These are phyloP conservation scores for Tuber magnatum DNA, from an alignment of 495 filamentous ascomycete genomes.

Conservation along the genomic window DNA sequence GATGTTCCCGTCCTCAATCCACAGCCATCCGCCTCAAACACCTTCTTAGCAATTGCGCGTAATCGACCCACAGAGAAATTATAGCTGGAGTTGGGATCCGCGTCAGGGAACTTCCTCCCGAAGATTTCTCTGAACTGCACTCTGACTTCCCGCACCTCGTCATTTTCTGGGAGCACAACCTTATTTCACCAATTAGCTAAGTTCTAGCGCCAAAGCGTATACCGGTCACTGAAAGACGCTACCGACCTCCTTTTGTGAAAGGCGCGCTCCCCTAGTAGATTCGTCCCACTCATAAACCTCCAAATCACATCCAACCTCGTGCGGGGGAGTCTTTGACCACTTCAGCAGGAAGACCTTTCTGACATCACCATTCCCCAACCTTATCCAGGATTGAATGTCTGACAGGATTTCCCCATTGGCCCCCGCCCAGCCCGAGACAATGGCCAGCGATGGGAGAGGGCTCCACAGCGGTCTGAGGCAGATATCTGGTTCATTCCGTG, in stretches of 20 bases:
- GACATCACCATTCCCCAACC: neutral
- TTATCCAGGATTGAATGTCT: neutral
- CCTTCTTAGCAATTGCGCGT: neutral
- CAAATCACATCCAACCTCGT: neutral
- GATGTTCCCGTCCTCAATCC: neutral
- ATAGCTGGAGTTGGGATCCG: neutral
- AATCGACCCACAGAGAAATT: neutral
- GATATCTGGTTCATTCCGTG: neutral
- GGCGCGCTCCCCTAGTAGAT: neutral
- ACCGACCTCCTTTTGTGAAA: neutral
- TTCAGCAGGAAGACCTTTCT: neutral
- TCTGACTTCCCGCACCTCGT: neutral
- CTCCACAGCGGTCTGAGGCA: neutral
- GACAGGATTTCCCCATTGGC: neutral
- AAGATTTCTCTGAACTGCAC: neutral
- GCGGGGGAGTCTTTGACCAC: neutral
- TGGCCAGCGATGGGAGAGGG: neutral
- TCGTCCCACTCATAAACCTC: constrained; percentile 1
- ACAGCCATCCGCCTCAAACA: neutral
- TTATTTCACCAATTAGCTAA: neutral
- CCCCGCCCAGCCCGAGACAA: neutral
- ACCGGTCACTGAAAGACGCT: neutral
- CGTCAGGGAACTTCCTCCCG: neutral
- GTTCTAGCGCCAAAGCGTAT: neutral
- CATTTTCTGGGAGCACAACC: neutral